These are phyloP conservation scores for Phoma sp. DNA, from an alignment of 2,329 filamentous ascomycete species.

Conservation along the genomic window DNA sequence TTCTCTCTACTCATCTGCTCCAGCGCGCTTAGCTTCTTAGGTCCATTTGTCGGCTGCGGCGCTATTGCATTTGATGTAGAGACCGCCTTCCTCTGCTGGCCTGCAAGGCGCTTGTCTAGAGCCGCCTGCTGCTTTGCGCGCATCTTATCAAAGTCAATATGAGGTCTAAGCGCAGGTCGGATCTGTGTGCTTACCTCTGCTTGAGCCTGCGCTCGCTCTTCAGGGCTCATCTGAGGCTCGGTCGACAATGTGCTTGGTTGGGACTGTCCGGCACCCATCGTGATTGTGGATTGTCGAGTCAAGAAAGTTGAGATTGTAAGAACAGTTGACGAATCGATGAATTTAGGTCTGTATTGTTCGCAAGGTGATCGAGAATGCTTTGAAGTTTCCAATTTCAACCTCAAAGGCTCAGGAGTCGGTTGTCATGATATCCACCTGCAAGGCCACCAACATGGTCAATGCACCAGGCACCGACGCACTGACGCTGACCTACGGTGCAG, in stretches of 20 bases:
- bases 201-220: constrained; percentile 31
- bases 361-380: too few species aligned
- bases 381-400: background rate
- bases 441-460: constrained; percentile 9
- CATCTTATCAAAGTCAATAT: constrained; percentile 29
- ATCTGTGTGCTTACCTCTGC: constrained; percentile 30
- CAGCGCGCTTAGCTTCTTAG: constrained; percentile 36
- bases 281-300: background rate
- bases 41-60: constrained; percentile 3
- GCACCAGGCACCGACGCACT: constrained; percentile 16
- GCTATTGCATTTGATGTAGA: constrained; percentile 7
- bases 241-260: constrained; percentile 24
- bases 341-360: background rate
- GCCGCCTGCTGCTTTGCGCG: constrained; percentile 42
- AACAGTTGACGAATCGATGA: background rate
- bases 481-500: constrained; percentile 1
- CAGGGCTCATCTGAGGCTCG: constrained; percentile 32
- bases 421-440: background rate
- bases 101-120: constrained; percentile 35
- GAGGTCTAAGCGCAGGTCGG: background rate
- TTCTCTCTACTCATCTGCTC: constrained; percentile 43
- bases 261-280: constrained; percentile 39
- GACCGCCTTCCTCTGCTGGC: constrained; percentile 25
- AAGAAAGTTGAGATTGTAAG: background rate
- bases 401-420: background rate